Conservation (phyloP, 768 basidiomycete species). For the Fomitopsis serialis region DNA sequence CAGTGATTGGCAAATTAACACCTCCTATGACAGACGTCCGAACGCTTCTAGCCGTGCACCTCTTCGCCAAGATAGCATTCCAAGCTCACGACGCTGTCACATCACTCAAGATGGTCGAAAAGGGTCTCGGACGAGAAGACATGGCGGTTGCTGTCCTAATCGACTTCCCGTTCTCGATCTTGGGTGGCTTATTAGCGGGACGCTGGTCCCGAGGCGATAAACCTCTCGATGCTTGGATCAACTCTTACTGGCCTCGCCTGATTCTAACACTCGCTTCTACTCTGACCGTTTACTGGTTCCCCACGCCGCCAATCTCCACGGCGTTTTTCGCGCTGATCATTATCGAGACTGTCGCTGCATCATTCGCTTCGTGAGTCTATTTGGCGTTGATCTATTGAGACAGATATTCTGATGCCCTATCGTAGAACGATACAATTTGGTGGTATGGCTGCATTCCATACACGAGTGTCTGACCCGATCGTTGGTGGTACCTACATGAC, state of each 20-base stretch:
- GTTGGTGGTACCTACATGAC: constrained; percentile 99
- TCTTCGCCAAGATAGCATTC: constrained; percentile 92
- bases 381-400: too few species aligned
- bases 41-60: constrained; percentile 76
- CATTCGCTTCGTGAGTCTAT: constrained; percentile 72
- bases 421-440: constrained; percentile 96
- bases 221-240: constrained; percentile 83
- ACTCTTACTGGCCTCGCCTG: constrained; percentile 87
- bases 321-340: constrained; percentile 81
- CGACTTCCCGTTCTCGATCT: constrained; percentile 96
- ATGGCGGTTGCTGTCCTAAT: constrained; percentile 92
- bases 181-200: constrained; percentile 91
- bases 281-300: constrained; percentile 81
- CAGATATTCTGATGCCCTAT: too few species aligned
- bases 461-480: constrained; percentile 89
- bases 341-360: constrained; percentile 73
- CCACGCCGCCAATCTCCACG: constrained; percentile 62
- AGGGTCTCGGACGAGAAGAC: constrained; percentile 93
- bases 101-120: constrained; percentile 92
- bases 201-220: constrained; percentile 81
- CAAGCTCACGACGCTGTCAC: constrained; percentile 91
- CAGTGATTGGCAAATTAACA: background rate
- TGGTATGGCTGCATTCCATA: constrained; percentile 98
- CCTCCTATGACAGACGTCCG: constrained; percentile 69
- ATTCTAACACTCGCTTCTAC: constrained; percentile 67